Base-by-base conservation (phyloP, 2,329 filamentous ascomycete genomes). In the Plectosphaerella plurivora region DNA sequence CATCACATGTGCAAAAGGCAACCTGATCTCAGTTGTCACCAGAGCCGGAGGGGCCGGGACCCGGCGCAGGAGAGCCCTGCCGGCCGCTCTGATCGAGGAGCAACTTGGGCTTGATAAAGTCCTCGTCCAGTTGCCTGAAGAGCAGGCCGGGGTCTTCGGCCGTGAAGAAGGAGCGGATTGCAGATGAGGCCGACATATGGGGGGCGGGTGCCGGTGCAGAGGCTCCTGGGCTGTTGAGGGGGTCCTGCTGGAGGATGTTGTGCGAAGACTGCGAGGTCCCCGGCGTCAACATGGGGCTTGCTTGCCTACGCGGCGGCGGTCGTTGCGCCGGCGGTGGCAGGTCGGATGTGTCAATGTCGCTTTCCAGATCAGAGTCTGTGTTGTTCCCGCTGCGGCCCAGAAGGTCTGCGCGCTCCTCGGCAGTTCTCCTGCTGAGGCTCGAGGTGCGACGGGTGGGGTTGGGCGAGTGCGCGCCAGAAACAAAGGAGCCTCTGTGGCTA, bases 61-160 rank as follows among this genome's bases (percentile, higher is more conserved):
- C 55, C 8, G 51, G 55, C 5, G 50, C 55, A 11, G 53, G 49
- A 18, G n/a, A 18, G 28, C 36, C 51, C 42, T 47, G 25, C 41
- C 54, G 37, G 39, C 64, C 63, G 22, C 77, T 77, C 45, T 87
- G 88, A 70, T 97, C 92, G 18, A 97, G 79, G 58, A 97, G 70
- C 51, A 97, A 72, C 65, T 87, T 89, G 16, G 93, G 93, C 76
- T 97, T 97, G 70, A 97, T 92, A 68, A 91, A 97, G 55, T 92
- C 91, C 69, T 99, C 94, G 67, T 99, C 94, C 55, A 99, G 75
- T 71, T 96, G 92, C 60, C 86, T 86, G 69, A 99, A 96, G 72
- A 95, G 83, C 45, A 88, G 91, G 10, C 89, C 88, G 45, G 95
- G 91, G 67, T 99, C 94, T 49, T 96, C 91, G 1, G 88, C 82